A percentile compares a stretch with the other conserved stretches of the same genome.
These are phyloP conservation scores for Blastocystis sp. DNA, from an alignment of 352 stramenopile species.

Conservation along the genomic window DNA sequence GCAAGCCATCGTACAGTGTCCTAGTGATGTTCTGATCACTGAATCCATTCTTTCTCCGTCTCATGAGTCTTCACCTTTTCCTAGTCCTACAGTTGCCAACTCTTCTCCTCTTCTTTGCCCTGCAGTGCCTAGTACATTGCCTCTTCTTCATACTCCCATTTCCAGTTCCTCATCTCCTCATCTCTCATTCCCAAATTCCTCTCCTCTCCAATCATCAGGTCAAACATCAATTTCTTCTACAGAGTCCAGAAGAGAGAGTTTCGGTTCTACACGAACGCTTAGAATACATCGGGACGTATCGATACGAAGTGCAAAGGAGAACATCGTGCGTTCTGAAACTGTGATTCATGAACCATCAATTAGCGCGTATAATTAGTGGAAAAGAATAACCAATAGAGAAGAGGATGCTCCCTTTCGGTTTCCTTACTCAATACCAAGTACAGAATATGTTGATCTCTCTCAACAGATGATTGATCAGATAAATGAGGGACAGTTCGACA, in stretches of 20 bases:
- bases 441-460: conserved; percentile 23
- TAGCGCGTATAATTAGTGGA: neutral
- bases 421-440: neutral
- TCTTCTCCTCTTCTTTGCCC: neutral
- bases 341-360: neutral
- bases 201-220: no score
- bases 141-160: neutral
- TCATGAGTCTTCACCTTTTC: neutral
- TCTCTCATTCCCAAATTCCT: no score
- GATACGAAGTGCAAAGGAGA: neutral
- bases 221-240: neutral
- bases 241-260: no score
- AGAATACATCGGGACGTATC: no score
- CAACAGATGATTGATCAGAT: conserved; percentile 36
- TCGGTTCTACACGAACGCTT: no score
- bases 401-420: neutral
- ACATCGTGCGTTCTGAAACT: neutral
- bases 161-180: neutral
- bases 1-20: neutral
- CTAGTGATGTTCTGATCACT: neutral
- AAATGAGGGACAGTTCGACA: neutral
- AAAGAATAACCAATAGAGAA: neutral
- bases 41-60: neutral
- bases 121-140: neutral
- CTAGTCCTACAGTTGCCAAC: neutral